Conservation (phyloP, 306 rosid species). For the Prunus persica region DNA sequence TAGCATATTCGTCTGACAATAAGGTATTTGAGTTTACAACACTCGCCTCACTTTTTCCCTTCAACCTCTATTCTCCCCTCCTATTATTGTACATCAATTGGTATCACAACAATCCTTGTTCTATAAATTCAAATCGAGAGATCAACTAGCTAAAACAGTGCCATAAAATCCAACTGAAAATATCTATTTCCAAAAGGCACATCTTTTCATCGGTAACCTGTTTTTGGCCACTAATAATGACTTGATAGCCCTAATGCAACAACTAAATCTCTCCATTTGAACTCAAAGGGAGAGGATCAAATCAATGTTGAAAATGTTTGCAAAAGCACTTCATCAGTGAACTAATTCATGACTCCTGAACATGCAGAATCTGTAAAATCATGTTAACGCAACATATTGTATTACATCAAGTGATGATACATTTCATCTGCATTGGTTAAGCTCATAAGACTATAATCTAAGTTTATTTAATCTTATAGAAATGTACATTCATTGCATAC, state of each 20-base stretch:
- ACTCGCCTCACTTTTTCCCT: background rate
- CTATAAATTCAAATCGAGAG: conserved; percentile 28
- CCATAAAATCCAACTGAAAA: background rate
- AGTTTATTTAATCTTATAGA: background rate
- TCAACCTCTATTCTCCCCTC: background rate
- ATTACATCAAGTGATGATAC: background rate
- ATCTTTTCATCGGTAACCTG: background rate
- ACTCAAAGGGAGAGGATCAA: background rate
- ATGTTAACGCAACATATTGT: background rate
- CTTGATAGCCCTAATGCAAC: background rate
- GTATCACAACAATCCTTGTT: background rate
- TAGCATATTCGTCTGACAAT: too few relatives aligned
- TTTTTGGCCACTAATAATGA: background rate
- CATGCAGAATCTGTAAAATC: background rate
- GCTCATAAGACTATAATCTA: background rate
- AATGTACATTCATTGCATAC: background rate
- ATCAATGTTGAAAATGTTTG: background rate
- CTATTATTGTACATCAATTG: background rate
- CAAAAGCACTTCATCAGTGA: background rate
- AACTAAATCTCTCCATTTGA: background rate
- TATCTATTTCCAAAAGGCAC: background rate
- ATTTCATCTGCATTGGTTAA: background rate
- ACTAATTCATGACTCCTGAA: background rate
- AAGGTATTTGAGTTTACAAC: too few relatives aligned
- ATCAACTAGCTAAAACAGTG: background rate